Conservation (phyloP, 345 rosid genomes). For the Cochlearia excelsa region DNA sequence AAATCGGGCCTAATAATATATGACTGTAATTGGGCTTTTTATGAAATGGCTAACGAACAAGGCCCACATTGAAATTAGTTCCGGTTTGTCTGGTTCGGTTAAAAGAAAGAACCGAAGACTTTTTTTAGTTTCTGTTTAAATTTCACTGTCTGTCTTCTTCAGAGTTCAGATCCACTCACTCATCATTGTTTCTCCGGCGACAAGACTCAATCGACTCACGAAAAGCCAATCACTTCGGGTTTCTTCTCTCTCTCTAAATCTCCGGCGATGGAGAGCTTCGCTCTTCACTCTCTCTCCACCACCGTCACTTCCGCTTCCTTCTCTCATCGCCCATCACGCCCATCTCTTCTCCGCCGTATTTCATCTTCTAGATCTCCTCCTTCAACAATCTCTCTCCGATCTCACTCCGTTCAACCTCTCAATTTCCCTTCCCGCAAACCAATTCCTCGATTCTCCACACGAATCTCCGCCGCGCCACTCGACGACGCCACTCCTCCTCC, state of each 20-base stretch:
- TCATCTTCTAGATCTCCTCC: conserved; percentile 46
- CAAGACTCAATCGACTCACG: conserved; percentile 6
- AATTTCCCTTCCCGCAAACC: conserved; percentile 41
- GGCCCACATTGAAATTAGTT: background rate
- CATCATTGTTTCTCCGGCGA: conserved; percentile 19
- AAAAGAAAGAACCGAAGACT: background rate
- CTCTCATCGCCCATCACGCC: conserved; percentile 30
- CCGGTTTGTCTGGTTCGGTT: conserved; percentile 11
- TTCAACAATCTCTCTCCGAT: conserved; percentile 34
- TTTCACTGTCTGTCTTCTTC: conserved; percentile 13
- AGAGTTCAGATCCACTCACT: conserved; percentile 16
- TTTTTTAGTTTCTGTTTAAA: conserved; percentile 4
- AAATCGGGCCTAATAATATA: too few relatives aligned
- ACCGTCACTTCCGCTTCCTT: conserved; percentile 39
- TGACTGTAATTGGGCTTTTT: too few relatives aligned
- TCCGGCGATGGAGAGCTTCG: conserved; percentile 65
- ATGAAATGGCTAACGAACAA: too few relatives aligned
- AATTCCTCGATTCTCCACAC: conserved; percentile 30
- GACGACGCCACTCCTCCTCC: conserved; percentile 31
- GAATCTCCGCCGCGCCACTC: conserved; percentile 33
- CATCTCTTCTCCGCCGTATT: conserved; percentile 46
- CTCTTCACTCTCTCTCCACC: conserved; percentile 53
- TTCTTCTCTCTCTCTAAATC: conserved; percentile 13
- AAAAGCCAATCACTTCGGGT: background rate
- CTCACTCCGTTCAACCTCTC: conserved; percentile 41